These are phyloP conservation scores for Phytophthora palmivora DNA, from an alignment of 352 stramenopile species.

Conservation along the genomic window DNA sequence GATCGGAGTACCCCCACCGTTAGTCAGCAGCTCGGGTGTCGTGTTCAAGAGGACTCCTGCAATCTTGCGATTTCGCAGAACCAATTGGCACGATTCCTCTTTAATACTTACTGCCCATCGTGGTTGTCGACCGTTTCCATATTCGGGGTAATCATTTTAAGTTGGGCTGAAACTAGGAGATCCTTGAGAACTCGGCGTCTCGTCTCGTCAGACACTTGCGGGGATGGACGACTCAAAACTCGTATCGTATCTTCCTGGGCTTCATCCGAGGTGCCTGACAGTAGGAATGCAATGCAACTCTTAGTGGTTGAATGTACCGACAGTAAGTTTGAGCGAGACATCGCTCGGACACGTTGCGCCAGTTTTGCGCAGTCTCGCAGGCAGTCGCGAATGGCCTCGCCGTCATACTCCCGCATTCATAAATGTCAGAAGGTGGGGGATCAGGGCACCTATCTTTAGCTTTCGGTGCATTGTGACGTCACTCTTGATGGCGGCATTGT, in stretches of 20 bases:
- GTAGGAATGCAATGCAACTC: conserved; percentile 6
- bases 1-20: too few species aligned
- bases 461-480: conserved; percentile 17
- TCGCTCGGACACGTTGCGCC: background rate
- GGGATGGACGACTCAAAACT: background rate
- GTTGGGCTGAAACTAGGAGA: background rate
- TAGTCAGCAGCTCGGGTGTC: too few species aligned
- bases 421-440: background rate
- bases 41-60: too few species aligned
- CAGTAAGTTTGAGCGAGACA: background rate
- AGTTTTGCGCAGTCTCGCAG: background rate
- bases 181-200: too few species aligned
- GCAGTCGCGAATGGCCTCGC: background rate
- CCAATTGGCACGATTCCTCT: too few species aligned
- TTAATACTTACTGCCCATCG: too few species aligned
- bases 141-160: background rate
- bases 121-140: too few species aligned
- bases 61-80: too few species aligned
- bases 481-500: conserved; percentile 29
- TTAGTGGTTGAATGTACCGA: background rate
- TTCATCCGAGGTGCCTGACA: background rate
- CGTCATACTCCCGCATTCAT: background rate
- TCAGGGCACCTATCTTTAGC: conserved; percentile 13
- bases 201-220: background rate
- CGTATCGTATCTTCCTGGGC: background rate